Conservation (phyloP, 2,329 filamentous ascomycete species). For the Coniochaeta hoffmannii region DNA sequence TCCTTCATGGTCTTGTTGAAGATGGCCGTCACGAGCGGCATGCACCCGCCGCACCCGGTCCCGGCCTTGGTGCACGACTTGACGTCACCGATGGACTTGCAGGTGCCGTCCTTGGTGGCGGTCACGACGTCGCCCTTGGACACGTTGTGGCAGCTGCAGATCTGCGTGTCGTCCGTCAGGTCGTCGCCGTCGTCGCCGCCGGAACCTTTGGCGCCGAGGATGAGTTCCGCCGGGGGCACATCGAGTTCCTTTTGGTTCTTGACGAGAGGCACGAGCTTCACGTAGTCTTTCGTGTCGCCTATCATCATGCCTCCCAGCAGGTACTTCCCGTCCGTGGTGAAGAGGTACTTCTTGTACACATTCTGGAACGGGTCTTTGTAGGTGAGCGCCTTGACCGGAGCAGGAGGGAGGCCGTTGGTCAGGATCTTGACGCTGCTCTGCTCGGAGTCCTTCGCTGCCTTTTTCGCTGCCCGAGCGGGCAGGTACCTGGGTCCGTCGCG, state of each 20-base stretch:
- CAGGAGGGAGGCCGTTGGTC: conserved; percentile 46
- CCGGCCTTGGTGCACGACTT: conserved; percentile 90
- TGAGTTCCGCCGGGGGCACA: conserved; percentile 71
- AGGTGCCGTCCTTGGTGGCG: conserved; percentile 67
- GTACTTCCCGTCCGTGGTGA: conserved; percentile 83
- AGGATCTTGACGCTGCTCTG: conserved; percentile 33
- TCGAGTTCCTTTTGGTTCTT: conserved; percentile 77
- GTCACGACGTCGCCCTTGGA: conserved; percentile 73
- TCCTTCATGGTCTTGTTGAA: conserved; percentile 83
- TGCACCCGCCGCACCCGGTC: conserved; percentile 82
- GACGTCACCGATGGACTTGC: conserved; percentile 73
- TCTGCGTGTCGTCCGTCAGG: conserved; percentile 76
- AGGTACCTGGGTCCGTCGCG: conserved; percentile 70
- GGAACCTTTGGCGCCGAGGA: conserved; percentile 67
- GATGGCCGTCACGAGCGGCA: conserved; percentile 81
- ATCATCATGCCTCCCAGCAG: conserved; percentile 97
- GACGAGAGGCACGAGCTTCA: conserved; percentile 81
- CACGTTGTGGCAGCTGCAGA: conserved; percentile 92
- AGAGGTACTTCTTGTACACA: conserved; percentile 91
- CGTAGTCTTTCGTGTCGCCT: conserved; percentile 82
- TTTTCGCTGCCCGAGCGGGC: conserved; percentile 43
- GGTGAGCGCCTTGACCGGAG: conserved; percentile 71
- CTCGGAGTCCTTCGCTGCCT: conserved; percentile 29
- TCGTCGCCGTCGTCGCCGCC: conserved; percentile 71
- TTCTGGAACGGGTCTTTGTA: conserved; percentile 85